Evolutionary conservation across 192 early-diverging fungal species (phyloP), one percentile per base, ranked within the genome.

Genomic region (Lobosporangium transversale): DNA sequence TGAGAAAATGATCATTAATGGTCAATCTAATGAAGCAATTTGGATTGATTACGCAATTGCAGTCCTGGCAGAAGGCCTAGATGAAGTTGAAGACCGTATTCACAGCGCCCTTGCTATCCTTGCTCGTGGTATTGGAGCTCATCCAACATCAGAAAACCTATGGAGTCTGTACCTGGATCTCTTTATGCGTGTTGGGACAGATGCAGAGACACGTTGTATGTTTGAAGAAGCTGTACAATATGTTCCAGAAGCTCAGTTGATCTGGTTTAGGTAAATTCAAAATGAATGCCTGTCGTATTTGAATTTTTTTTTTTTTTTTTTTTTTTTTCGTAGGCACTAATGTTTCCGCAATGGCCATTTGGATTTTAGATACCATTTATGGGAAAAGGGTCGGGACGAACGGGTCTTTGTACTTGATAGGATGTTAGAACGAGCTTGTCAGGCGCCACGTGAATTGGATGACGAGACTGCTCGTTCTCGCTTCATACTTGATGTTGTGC

Each of bases 101-200:
- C 58, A 47, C 21, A 35, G 37, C 9, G 29, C 68, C 4, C 31
- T 70, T 5, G 12, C 26, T 0, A 32, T 76, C 3, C 53, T 76
- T 9, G 54, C 73, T 4, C 44, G 53, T 17, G 73, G 58, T 4
- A 17, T 53, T 12, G 32, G 9, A 1, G 26, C 31, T 14, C 27
- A 55, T 33, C 64, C 63, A 14, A 20, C 18, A 2, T 62, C 58
- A 11, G 73, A 76, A 21, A 29, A 18, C 17, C 32, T 76, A 1
- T 76, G 73, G 73, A 50, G 58, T 26, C 36, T 76, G 45, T 67
- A 62, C 31, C 2, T 76, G 42, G 73, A 76, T 33, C 36, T 76
- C 20, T 40, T 49, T 54, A 47, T 23, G 2, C 51, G 29, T 21
- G 32, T 53, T 57, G 73, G 64, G n/a, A 18, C 33, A 0, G 64